Conservation (phyloP, 208 protist genomes). For the Acanthamoeba castellanii region DNA sequence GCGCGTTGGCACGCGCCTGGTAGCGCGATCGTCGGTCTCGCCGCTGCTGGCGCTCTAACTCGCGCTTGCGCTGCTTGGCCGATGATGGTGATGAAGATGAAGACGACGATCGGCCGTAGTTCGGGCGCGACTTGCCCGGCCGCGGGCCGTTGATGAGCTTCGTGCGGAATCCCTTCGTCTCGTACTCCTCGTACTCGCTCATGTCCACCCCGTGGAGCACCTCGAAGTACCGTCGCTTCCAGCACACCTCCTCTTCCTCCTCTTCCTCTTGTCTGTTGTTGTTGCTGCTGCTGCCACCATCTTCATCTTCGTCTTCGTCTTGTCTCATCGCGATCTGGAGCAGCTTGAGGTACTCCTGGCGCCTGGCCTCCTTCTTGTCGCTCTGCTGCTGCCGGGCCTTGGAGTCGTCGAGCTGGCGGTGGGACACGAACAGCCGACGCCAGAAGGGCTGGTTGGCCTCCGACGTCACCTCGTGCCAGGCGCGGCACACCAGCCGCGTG, state of each 20-base stretch:
- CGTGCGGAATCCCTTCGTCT: background rate
- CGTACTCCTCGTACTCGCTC: background rate
- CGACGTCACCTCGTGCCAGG: background rate
- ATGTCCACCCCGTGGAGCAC: background rate
- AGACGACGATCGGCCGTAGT: background rate
- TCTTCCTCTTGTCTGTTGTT: background rate
- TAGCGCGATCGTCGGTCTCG: background rate
- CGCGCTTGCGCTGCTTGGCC: background rate
- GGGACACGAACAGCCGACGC: background rate
- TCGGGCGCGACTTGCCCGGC: background rate
- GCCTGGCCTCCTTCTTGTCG: background rate
- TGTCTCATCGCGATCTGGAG: background rate
- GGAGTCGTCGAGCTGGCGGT: background rate
- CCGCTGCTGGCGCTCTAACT: background rate
- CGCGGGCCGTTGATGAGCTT: background rate
- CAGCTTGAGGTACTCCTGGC: background rate
- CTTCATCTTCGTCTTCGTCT: too few species aligned
- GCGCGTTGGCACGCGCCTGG: too few species aligned
- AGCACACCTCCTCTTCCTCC: background rate
- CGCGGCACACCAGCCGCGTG: background rate
- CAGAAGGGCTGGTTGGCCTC: background rate
- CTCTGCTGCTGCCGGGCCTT: too few species aligned
- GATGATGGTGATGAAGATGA: too few species aligned
- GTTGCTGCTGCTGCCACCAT: too few species aligned
- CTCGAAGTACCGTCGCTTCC: background rate